Evolutionary conservation across 306 rosid genomes (phyloP).

Genomic region (Fragaria ananassa): DNA sequence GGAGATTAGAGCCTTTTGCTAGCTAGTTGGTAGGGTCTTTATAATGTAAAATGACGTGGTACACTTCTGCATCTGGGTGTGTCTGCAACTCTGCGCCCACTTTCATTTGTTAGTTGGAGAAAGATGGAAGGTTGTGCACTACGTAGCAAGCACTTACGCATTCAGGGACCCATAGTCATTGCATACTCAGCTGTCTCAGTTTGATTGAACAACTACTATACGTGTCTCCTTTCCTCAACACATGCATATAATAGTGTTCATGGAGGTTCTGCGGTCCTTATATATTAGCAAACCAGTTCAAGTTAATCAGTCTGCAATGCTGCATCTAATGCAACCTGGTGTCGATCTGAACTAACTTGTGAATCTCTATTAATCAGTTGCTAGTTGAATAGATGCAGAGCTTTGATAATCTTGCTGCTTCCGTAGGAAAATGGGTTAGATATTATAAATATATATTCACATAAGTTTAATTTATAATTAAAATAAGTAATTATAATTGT

Average conservation of each 20-base stretch:
- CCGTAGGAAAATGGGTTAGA: no score
- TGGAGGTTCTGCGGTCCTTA: neutral
- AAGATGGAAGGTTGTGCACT: neutral
- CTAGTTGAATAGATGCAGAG: neutral
- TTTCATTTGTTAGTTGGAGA: neutral
- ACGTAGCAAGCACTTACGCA: neutral
- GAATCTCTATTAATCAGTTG: neutral
- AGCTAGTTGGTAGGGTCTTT: neutral
- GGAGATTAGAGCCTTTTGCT: neutral
- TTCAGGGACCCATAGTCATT: conserved; percentile 35
- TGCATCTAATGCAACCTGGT: neutral
- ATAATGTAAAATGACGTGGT: neutral
- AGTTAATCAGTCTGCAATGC: neutral
- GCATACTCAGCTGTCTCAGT: conserved; percentile 29
- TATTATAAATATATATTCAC: no score
- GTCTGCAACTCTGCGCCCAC: conserved; percentile 1
- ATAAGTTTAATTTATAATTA: no score
- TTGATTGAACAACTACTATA: conserved; percentile 37
- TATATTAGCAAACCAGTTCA: neutral
- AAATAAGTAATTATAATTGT: no score
- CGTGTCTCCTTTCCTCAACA: conserved; percentile 18
- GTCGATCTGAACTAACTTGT: neutral
- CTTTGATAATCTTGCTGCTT: neutral
- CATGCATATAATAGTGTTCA: neutral
- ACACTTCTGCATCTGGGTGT: neutral